Evolutionary conservation across 208 protist genomes (phyloP), one percentile per base, ranked within the genome.

Genomic region (Wallacemonas sp.): DNA sequence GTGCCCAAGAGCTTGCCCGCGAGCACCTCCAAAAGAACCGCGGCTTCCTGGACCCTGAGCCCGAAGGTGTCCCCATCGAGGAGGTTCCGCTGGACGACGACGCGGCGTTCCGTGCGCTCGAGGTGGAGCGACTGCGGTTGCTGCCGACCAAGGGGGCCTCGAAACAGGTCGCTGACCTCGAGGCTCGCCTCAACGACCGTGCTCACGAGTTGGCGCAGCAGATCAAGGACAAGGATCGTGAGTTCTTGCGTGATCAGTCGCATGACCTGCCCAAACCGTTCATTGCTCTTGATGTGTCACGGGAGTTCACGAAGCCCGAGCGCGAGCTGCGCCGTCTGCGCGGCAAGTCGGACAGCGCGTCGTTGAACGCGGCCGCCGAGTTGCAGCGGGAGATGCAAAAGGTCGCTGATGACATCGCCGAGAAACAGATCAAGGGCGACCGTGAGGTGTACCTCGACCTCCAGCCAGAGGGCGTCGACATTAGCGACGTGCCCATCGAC

Each of bases 31-130:
- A 61, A 23, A 56, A 49, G n/a, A 83, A 78, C 63, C 77, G 84
- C 46, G 78, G 38, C 52, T 88, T 84, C 66, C 76, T 94, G 17
- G 81, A 91, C 56, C 76, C 74, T n/a, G 74, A 85, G 60, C 88
- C 83, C 33, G 83, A 90, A 55, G 83, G 85, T 39, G 61, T 94
- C 36, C 54, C 80, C 41, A 70, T 94, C 21, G 61, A 41, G 14
- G 74, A 90, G 21, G 63, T 94, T 21, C 79, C 74, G 19, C 80
- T 94, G 8, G 78, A 86, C 69, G 21, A 56, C 24, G 82, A 94
- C 70, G 54, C 49, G 12, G 33, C 47, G 27, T 94, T 88, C 61
- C 61, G 72, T 36, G 49, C 48, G 19, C 67, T 77, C 48, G 85
- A 89, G 56, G 68, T 61, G 47, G 70, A 78, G 23, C 74, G 72